phyloP scores from a whole-genome alignment of 108 stramenopile genomes.

The Nannochloropsis oceanica region DNA sequence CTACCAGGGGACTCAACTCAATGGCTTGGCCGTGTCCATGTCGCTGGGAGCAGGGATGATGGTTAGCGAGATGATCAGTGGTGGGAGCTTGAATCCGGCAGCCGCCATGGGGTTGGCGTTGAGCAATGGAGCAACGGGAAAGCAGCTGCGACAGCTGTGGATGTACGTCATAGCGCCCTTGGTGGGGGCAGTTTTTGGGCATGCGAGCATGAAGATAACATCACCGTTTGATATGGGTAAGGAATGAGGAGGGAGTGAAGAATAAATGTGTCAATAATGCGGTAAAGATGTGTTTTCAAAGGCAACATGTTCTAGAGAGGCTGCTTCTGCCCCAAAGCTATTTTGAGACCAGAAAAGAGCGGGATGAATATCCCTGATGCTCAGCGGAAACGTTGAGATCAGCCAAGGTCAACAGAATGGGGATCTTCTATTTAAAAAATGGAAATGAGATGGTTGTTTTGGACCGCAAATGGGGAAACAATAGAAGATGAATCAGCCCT shows the following conservation, averaged over 20 bases:
- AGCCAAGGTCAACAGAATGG: too few relatives aligned
- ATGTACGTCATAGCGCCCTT: background rate
- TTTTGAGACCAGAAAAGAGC: too few relatives aligned
- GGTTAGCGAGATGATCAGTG: background rate
- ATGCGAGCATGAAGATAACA: background rate
- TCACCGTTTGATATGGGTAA: background rate
- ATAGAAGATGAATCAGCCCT: too few relatives aligned
- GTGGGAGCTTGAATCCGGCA: background rate
- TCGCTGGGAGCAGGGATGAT: background rate
- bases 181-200: background rate
- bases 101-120: background rate
- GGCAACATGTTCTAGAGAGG: too few relatives aligned
- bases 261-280: too few relatives aligned
- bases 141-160: background rate
- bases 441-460: too few relatives aligned
- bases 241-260: background rate
- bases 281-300: too few relatives aligned
- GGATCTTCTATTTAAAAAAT: too few relatives aligned
- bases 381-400: too few relatives aligned
- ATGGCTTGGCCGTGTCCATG: background rate
- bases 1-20: background rate
- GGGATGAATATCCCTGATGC: too few relatives aligned
- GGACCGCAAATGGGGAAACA: too few relatives aligned
- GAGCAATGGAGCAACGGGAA: background rate
- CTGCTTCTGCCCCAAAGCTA: too few relatives aligned